Evolutionary conservation across 768 basidiomycete species (phyloP).

Genomic region (Russula lepida): DNA sequence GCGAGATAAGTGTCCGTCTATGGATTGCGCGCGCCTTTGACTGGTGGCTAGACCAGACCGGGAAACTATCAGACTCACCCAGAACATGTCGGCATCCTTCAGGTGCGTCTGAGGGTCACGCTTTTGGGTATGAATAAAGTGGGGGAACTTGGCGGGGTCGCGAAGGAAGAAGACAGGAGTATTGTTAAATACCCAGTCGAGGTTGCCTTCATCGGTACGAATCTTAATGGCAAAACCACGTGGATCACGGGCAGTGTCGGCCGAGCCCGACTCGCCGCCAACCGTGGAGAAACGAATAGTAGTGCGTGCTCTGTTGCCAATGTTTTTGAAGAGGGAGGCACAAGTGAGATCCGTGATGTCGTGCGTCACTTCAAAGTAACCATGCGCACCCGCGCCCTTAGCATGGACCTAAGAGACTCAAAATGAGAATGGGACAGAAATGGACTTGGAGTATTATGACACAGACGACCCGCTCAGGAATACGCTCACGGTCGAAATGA

Average conservation of each 20-base stretch:
- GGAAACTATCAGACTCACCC: slow-evolving; percentile 37
- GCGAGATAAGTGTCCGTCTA: not conserved
- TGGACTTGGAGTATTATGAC: not conserved
- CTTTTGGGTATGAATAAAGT: slow-evolving; percentile 93
- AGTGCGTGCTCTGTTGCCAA: slow-evolving; percentile 59
- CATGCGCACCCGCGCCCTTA: slow-evolving; percentile 89
- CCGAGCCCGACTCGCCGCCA: slow-evolving; percentile 77
- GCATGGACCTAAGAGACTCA: slow-evolving; percentile 60
- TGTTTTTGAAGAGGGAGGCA: slow-evolving; percentile 53
- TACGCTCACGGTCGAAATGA: slow-evolving; percentile 92
- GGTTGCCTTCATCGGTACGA: slow-evolving; percentile 84
- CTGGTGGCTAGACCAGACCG: not conserved
- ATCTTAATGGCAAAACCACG: slow-evolving; percentile 90
- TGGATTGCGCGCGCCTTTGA: not conserved
- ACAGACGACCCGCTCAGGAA: slow-evolving; percentile 86
- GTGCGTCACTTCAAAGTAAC: slow-evolving; percentile 85
- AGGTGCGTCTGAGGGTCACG: slow-evolving; percentile 87
- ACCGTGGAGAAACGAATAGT: slow-evolving; percentile 94
- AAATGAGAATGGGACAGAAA: not conserved
- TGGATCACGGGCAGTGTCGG: slow-evolving; percentile 89
- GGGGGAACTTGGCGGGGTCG: slow-evolving; percentile 83
- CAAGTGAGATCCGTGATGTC: slow-evolving; percentile 76
- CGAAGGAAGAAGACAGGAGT: slow-evolving; percentile 88
- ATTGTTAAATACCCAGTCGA: slow-evolving; percentile 91
- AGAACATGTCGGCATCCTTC: slow-evolving; percentile 81